Base-by-base conservation (phyloP, 1,139 yeast genomes). In the Suhomyces maxii region DNA sequence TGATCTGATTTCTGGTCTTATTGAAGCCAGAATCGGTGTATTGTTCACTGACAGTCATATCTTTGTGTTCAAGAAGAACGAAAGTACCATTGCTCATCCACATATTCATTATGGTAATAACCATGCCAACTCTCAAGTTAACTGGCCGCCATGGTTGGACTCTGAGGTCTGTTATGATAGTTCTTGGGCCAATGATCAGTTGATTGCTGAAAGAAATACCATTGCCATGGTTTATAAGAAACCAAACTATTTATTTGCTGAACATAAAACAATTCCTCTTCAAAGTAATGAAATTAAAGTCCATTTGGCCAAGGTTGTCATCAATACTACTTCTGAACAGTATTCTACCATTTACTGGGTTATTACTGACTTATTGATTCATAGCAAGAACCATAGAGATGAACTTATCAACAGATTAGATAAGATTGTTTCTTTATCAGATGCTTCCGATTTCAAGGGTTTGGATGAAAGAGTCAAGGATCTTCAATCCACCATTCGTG, bases 131-230 rank as follows among this genome's bases (percentile, higher is more conserved):
- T 47, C 60, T 7, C 59, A 61, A 11, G 53, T 54, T 8, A 55
- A 56, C 12, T 89, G 97, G 97, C 93, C 96, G 0, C 96, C 96
- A 1, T 86, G 93, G 89, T 65, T 89, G 33, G 88, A 86, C 48
- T 58, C 63, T 42, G 98, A 91, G 61, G 76, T 86, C 49, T 83
- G 90, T 53, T 86, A 86, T 57, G 86, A 87, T 46, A 77, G 83
- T n/a, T 63, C 76, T 0, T 73, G 84, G 56, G 65, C 85, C 40
- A 67, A 72, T 35, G 69, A 76, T 28, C 79, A 83, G 45, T 73
- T 85, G 49, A 78, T 90, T 26, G 76, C 86, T 36, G 83, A 84
- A 47, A 77, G 80, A 46, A 77, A 86, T 2, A 77, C 93, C 0
- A 75, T 83, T 53, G 84, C 84, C 0, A 57, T 86, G 18, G 72